Conservation (phyloP, 345 rosid species). For the Salix koriyanagi region DNA sequence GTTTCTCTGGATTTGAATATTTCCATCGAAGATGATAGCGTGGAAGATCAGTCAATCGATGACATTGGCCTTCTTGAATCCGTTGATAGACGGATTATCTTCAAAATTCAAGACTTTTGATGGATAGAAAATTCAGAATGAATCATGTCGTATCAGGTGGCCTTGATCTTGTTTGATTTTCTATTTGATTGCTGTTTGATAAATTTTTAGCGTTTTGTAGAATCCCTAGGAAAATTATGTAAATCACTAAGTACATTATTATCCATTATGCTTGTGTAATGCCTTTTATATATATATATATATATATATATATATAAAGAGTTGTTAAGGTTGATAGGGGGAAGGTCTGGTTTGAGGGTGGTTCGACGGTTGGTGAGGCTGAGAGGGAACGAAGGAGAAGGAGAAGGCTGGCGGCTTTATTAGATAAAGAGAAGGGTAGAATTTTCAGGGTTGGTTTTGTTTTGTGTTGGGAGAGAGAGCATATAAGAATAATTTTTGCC, state of each 20-base stretch:
- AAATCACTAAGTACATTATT: slow-evolving; percentile 33
- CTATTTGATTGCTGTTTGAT: background rate
- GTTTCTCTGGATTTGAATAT: slow-evolving; percentile 69
- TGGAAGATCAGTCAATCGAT: slow-evolving; percentile 41
- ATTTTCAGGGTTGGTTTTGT: too few relatives aligned
- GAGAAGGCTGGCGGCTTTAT: too few relatives aligned
- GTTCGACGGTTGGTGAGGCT: too few relatives aligned
- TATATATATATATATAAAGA: background rate
- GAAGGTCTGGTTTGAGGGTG: too few relatives aligned
- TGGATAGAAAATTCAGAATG: background rate
- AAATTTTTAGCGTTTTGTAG: background rate
- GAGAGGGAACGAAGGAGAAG: too few relatives aligned
- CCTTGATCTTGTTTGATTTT: background rate
- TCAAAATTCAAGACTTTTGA: slow-evolving; percentile 40
- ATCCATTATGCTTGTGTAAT: slow-evolving; percentile 10
- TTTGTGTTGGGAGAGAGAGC: too few relatives aligned
- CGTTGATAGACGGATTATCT: slow-evolving; percentile 56
- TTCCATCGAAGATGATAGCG: slow-evolving; percentile 45
- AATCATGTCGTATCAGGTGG: background rate
- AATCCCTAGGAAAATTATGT: slow-evolving; percentile 16
- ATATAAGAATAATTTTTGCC: too few relatives aligned
- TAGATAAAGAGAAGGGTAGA: too few relatives aligned
- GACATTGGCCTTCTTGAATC: slow-evolving; percentile 70
- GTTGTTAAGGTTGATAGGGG: too few relatives aligned
- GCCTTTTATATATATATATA: background rate